Percentiles rank a stretch among this genome's conserved stretches.
Evolutionary conservation across 2,329 filamentous ascomycete species (phyloP).

Genomic region (Aspergillus ochraceoroseus): DNA sequence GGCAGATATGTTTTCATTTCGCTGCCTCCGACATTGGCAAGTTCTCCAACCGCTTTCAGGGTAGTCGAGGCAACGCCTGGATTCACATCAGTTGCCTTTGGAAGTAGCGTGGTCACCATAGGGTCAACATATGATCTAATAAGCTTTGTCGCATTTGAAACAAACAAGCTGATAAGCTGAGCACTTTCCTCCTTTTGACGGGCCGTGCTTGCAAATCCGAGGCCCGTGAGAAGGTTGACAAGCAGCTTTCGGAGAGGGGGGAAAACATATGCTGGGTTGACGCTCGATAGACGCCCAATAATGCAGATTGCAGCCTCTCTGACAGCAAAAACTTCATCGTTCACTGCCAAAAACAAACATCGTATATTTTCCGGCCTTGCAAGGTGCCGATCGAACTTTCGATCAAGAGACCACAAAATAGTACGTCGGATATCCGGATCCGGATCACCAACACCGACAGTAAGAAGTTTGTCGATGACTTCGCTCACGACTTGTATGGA

Average conservation of each 20-base stretch:
- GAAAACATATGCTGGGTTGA: slow-evolving; percentile 96
- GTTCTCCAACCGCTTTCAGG: slow-evolving; percentile 88
- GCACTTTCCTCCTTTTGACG: slow-evolving; percentile 96
- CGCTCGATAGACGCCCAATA: slow-evolving; percentile 82
- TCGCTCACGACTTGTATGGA: slow-evolving; percentile 96
- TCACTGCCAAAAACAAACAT: slow-evolving; percentile 88
- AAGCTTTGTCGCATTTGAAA: slow-evolving; percentile 84
- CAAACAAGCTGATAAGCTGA: slow-evolving; percentile 83
- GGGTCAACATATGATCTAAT: slow-evolving; percentile 97
- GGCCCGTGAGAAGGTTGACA: slow-evolving; percentile 91
- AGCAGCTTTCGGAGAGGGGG: slow-evolving; percentile 90
- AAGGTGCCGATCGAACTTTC: slow-evolving; percentile 92
- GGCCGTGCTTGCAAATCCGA: slow-evolving; percentile 91
- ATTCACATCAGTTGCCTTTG: slow-evolving; percentile 80
- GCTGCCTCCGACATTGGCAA: slow-evolving; percentile 88
- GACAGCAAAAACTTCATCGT: slow-evolving; percentile 89
- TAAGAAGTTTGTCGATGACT: slow-evolving; percentile 93
- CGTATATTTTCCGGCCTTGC: slow-evolving; percentile 96
- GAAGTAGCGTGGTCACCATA: slow-evolving; percentile 89
- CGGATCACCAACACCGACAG: slow-evolving; percentile 87
- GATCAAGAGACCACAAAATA: slow-evolving; percentile 82
- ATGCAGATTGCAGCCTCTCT: slow-evolving; percentile 93
- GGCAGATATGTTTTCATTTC: slow-evolving; percentile 92
- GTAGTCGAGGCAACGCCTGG: slow-evolving; percentile 89
- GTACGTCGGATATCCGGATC: slow-evolving; percentile 84